Evolutionary conservation across 2,329 filamentous ascomycete genomes (phyloP).

Genomic region (Colletotrichum sp.): DNA sequence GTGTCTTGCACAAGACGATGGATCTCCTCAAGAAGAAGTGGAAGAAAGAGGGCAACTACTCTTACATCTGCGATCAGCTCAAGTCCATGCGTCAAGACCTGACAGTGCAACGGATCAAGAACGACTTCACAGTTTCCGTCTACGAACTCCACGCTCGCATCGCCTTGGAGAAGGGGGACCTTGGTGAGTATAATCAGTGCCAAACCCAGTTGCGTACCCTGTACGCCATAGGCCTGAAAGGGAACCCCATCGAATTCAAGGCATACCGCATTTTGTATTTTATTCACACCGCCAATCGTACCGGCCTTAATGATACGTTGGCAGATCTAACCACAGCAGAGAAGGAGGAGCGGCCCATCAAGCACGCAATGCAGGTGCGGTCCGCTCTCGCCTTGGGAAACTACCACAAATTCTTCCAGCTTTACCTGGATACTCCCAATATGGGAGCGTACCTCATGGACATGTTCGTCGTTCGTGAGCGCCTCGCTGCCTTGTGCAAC

Average conservation of each 20-base stretch:
- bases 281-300: slow-evolving; percentile 98
- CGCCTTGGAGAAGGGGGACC: slow-evolving; percentile 95
- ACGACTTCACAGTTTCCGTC: slow-evolving; percentile 92
- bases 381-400: slow-evolving; percentile 92
- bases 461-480: slow-evolving; percentile 96
- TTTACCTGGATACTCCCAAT: slow-evolving; percentile 92
- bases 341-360: slow-evolving; percentile 82
- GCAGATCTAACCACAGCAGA: slow-evolving; percentile 99
- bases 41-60: slow-evolving; percentile 91
- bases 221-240: slow-evolving; percentile 85
- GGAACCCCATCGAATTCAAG: slow-evolving; percentile 94
- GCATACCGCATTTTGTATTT: slow-evolving; percentile 99
- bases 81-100: slow-evolving; percentile 98
- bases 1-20: slow-evolving; percentile 80
- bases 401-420: slow-evolving; percentile 96
- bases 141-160: slow-evolving; percentile 98
- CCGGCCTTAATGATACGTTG: slow-evolving; percentile 96
- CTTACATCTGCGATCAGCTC: slow-evolving; percentile 98
- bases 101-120: slow-evolving; percentile 96
- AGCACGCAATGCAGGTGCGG: slow-evolving; percentile 89
- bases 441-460: slow-evolving; percentile 99
- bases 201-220: slow-evolving; percentile 95
- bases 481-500: slow-evolving; percentile 85
- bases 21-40: slow-evolving; percentile 93
- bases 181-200: slow-evolving; percentile 99